Conservation (phyloP, 352 stramenopile genomes). For the Phytophthora pluvialis region DNA sequence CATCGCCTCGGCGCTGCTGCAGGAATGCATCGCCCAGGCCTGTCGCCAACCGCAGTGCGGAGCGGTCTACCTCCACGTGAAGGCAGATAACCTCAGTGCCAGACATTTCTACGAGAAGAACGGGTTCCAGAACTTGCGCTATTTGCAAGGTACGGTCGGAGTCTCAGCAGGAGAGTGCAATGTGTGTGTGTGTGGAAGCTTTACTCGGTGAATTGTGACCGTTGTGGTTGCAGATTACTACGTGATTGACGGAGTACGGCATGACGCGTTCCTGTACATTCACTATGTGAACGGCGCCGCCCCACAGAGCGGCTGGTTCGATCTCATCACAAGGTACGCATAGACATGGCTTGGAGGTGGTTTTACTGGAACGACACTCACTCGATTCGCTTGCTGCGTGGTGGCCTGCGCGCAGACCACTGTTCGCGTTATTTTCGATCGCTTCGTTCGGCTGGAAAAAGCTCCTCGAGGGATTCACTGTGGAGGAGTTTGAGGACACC, state of each 20-base stretch:
- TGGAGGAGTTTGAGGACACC: slow-evolving; percentile 43
- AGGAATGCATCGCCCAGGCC: slow-evolving; percentile 90
- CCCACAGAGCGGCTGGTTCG: slow-evolving; percentile 68
- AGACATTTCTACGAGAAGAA: slow-evolving; percentile 97
- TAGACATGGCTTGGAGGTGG: background rate
- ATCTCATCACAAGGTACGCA: slow-evolving; percentile 62
- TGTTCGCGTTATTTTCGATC: slow-evolving; percentile 70
- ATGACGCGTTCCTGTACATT: slow-evolving; percentile 89
- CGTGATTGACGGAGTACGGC: slow-evolving; percentile 80
- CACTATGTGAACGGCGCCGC: slow-evolving; percentile 80
- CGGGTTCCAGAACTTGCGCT: slow-evolving; percentile 93
- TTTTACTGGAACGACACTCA: background rate
- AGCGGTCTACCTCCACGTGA: slow-evolving; percentile 97
- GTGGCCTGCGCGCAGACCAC: slow-evolving; percentile 37
- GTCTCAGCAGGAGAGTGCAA: background rate
- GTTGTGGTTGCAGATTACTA: slow-evolving; percentile 73
- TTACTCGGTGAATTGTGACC: too few relatives aligned
- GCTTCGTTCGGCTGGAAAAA: slow-evolving; percentile 72
- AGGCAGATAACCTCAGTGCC: slow-evolving; percentile 94
- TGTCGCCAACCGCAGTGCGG: slow-evolving; percentile 79
- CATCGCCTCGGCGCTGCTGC: slow-evolving; percentile 91
- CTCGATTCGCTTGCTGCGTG: slow-evolving; percentile 11
- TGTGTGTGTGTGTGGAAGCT: too few relatives aligned
- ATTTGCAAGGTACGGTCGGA: slow-evolving; percentile 81
- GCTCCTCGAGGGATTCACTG: slow-evolving; percentile 55